Base-by-base conservation (phyloP, 768 basidiomycete species). In the Naganishia onofrii region DNA sequence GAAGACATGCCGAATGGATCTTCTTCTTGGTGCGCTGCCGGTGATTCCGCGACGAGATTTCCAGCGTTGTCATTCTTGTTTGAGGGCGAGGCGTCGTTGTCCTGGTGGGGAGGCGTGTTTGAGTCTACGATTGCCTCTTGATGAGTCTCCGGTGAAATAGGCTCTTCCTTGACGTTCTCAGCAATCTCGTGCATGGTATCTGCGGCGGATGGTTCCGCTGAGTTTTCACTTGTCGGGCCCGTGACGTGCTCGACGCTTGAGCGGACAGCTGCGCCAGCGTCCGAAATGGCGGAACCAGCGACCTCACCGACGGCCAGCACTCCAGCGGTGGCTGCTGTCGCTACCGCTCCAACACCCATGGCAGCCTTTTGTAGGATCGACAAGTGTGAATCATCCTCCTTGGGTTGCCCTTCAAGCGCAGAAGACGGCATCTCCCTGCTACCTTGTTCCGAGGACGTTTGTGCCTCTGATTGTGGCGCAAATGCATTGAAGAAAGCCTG, bases 201-300 rank as follows among this genome's bases (percentile, higher is more conserved):
- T 0, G 75, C 77, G 1, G 73, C 76, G 26, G 74, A n/a, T 6
- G 23, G 8, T 13, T 9, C 42, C 1, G 36, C 19, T 26, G 60
- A 42, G 12, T 44, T 26, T 63, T 63, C 38, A 26, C 9, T 2
- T 13, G 36, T 5, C 23, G 60, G 10, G 28, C 65, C 76, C 0
- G 71, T 71, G 1, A 76, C 72, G 26, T 69, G 68, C 13, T 75
- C 74, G 12, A 67, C 73, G 5, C 71, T 74, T 4, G 74, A 66
- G 3, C 72, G 72, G 21, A 72, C 76, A 28, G 76, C 79, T 2
- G 74, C 74, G 52, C 75, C 77, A 7, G 73, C 74, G 32, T 74
- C 75, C 17, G 72, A 58, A 19, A 74, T 64, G 17, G 74, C 77
- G 1, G 75, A 66, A 15, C 74, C 67, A 17, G 48, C 29, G 19